Evolutionary conservation across 441 rosid species (phyloP).

Genomic region (Brassica balearica): DNA sequence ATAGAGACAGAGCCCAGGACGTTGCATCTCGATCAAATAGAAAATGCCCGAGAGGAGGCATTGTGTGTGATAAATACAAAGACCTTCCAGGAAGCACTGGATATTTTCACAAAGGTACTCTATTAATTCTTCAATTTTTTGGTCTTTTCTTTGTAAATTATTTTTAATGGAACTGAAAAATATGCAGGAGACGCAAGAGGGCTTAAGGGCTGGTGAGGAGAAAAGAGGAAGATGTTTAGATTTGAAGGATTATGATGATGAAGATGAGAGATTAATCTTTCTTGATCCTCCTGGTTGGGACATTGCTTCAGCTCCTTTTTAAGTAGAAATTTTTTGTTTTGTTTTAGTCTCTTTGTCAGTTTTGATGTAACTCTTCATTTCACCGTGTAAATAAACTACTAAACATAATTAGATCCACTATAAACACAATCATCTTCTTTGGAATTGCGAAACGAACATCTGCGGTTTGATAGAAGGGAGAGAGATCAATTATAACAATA

Average conservation of each 20-base stretch:
- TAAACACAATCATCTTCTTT: neutral
- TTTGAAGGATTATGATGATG: constrained; percentile 18
- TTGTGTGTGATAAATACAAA: constrained; percentile 33
- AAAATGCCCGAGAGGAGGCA: constrained; percentile 43
- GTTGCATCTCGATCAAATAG: constrained; percentile 32
- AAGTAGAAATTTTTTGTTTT: neutral
- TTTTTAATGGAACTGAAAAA: neutral
- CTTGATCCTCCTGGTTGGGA: constrained; percentile 40
- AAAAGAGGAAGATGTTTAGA: constrained; percentile 19
- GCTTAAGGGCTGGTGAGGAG: constrained; percentile 13
- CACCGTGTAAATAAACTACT: neutral
- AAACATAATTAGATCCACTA: neutral
- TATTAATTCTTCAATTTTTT: neutral
- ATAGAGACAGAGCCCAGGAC: constrained; percentile 47
- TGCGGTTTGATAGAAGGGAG: neutral
- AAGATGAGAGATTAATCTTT: constrained; percentile 26
- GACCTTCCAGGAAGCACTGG: constrained; percentile 38
- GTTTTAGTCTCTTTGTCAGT: neutral
- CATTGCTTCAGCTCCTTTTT: constrained; percentile 42
- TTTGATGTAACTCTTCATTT: neutral
- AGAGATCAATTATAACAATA: neutral
- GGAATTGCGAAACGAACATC: neutral
- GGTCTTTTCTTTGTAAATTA: neutral
- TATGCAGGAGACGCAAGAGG: constrained; percentile 33
- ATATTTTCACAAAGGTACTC: constrained; percentile 37